Conservation (phyloP, 768 basidiomycete genomes). For the Tylopilus vinaceipallidus region DNA sequence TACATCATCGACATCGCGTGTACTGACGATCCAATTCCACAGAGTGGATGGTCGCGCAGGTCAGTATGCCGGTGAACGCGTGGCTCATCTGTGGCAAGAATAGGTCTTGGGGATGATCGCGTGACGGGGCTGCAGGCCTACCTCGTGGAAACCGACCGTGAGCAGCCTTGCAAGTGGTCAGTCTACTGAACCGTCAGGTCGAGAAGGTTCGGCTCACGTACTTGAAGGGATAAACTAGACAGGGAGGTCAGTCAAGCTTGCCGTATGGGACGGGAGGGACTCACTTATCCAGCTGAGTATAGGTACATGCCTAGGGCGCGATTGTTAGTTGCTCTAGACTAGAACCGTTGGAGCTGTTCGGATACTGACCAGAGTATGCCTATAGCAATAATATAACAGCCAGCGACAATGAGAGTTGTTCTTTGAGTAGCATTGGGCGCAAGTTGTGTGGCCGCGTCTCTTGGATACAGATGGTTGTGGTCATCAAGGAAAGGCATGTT, state of each 20-base stretch:
- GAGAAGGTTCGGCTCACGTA: slow-evolving; percentile 38
- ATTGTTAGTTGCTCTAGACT: slow-evolving; percentile 2
- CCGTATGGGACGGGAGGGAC: slow-evolving; percentile 28
- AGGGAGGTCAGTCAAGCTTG: slow-evolving; percentile 11
- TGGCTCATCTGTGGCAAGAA: slow-evolving; percentile 74
- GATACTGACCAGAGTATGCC: slow-evolving; percentile 71
- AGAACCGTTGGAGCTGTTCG: background rate
- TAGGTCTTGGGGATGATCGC: background rate
- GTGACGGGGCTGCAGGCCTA: slow-evolving; percentile 26
- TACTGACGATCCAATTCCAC: slow-evolving; percentile 83
- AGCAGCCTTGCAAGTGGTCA: slow-evolving; percentile 52
- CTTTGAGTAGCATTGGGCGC: slow-evolving; percentile 72
- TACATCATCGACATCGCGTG: background rate
- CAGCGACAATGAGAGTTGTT: slow-evolving; percentile 78
- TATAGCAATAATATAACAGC: slow-evolving; percentile 69
- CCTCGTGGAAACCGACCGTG: slow-evolving; percentile 90
- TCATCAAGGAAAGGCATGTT: slow-evolving; percentile 31
- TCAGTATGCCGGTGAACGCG: slow-evolving; percentile 74
- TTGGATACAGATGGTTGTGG: slow-evolving; percentile 19
- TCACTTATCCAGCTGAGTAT: slow-evolving; percentile 69
- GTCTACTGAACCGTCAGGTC: background rate
- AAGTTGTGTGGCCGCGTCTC: slow-evolving; percentile 35
- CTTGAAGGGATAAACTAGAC: slow-evolving; percentile 88
- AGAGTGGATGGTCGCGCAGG: slow-evolving; percentile 82
- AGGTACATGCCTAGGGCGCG: slow-evolving; percentile 66